Evolutionary conservation across 1,284 basidiomycete genomes (phyloP), one percentile per base, ranked within the genome.

Genomic region (Rhizoctonia solani): DNA sequence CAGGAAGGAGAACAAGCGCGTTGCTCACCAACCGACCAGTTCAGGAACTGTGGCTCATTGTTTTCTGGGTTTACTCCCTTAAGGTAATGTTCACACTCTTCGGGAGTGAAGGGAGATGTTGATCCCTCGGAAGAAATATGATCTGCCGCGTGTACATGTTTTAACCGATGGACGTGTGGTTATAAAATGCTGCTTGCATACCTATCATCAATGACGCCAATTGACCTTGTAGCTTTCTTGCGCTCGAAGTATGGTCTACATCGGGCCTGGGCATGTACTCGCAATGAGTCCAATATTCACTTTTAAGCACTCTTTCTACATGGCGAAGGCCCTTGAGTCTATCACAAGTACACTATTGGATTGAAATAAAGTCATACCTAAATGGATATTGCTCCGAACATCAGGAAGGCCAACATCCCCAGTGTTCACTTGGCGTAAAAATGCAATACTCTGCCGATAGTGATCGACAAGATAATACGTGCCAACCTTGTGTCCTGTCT

Each of bases 251-350:
- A 32, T 54, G 52, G 30, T 65, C 41, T 32, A 54, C 29, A 32
- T 54, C 63, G 21, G 50, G 52, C 19, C 50, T 50, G 16, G 63
- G 63, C 50, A 66, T 54, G 41, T 54, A 66, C 54, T 66, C 63
- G 23, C 34, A 54, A 29, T 66, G 63, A 6, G 63, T 66, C 63
- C 63, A 66, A 39, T 66, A 66, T 37, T 66, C 63, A 8, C 50
- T 27, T 42, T 19, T n/a, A 16, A 66, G 42, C 30, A 54, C 52
- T 19, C 50, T 41, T 34, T 44, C 50, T 54, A 46, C 11, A 9
- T 32, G 19, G 1, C 19, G 25, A 30, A 2, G 37, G 6, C n/a
- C 27, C 14, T 54, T 44, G 44, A 32, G 54, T 32, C 25, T 21
- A n/a, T 23, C 32, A 23, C 13, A 13, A 13, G 25, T 23, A n/a